Base-by-base conservation (phyloP, 768 basidiomycete genomes). In the Hypsizygus marmoreus region DNA sequence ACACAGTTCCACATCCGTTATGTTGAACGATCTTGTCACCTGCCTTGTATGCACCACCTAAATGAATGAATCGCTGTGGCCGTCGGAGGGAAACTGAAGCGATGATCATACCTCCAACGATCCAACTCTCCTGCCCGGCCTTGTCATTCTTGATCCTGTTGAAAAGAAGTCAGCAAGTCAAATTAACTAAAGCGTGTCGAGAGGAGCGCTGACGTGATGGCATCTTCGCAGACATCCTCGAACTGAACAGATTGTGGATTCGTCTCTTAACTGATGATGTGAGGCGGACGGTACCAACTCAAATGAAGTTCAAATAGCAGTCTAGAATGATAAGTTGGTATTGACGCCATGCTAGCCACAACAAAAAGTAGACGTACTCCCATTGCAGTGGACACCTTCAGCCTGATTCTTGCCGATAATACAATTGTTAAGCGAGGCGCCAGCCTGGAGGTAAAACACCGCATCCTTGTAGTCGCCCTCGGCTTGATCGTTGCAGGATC, bases 371-470 rank as follows among this genome's bases (percentile, higher is more conserved):
- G 40, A 42, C 40, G 9, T 42, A 52, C 19, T 38, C 54, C 59
- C 57, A 33, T 59, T 57, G 51, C 60, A 63, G 31, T 64, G 62
- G 34, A 63, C 48, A 37, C 63, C 62, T 34, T 65, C 64, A 7
- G 61, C 57, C 41, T 65, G 64, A 48, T 62, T 58, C 17, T 55
- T 54, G 12, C 64, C 64, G 43, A 65, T 64, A n/a, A 59, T 51
- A 28, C 65, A 62, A 23, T 53, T 55, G 32, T 59, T 65, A 20
- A 64, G 49, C 1, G 61, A 63, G 8, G 59, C 64, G 24, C 64
- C 64, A n/a, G 59, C 51, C 24, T 59, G 41, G 26, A 65, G 47
- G 25, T 65, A 36, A 52, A 65, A 65, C 17, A 63, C 63, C 11
- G 62, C 60, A 20, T 59, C 63, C 2, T 56, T 13, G 29, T 63